Evolutionary conservation across 129 eudicot species (phyloP).

Genomic region (Tagetes erecta): DNA sequence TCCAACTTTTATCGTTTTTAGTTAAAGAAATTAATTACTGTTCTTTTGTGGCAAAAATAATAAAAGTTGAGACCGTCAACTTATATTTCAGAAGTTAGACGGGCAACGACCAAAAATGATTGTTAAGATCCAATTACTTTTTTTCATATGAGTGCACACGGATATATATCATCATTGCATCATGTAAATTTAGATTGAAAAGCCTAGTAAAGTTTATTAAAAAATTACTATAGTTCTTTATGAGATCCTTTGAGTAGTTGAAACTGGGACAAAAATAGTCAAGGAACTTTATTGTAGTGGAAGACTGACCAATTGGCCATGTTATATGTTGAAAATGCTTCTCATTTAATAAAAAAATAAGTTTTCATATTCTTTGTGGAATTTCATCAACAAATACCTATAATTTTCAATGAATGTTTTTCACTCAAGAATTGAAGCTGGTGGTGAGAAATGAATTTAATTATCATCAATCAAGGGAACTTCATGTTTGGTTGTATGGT

Average conservation of each 20-base stretch:
- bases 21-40: too few species aligned
- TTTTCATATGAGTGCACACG: not conserved
- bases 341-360: slow-evolving; percentile 17
- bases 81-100: too few species aligned
- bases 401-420: not conserved
- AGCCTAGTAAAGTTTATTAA: not conserved
- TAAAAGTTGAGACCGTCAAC: too few species aligned
- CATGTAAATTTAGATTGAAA: not conserved
- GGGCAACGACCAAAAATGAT: too few species aligned
- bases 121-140: too few species aligned
- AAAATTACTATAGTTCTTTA: slow-evolving; percentile 26
- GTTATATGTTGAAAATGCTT: slow-evolving; percentile 31
- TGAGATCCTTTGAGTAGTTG: slow-evolving; percentile 33
- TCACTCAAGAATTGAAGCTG: too few species aligned
- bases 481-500: not conserved
- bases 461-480: not conserved
- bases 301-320: slow-evolving; percentile 36
- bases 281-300: slow-evolving; percentile 40
- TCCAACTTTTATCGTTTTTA: too few species aligned
- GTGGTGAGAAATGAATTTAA: too few species aligned
- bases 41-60: too few species aligned
- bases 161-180: slow-evolving; percentile 14
- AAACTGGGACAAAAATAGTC: not conserved
- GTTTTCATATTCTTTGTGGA: slow-evolving; percentile 23
- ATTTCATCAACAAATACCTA: slow-evolving; percentile 15